These are phyloP conservation scores for Auriscalpium microsporum DNA, from an alignment of 768 basidiomycete genomes.

Conservation along the genomic window DNA sequence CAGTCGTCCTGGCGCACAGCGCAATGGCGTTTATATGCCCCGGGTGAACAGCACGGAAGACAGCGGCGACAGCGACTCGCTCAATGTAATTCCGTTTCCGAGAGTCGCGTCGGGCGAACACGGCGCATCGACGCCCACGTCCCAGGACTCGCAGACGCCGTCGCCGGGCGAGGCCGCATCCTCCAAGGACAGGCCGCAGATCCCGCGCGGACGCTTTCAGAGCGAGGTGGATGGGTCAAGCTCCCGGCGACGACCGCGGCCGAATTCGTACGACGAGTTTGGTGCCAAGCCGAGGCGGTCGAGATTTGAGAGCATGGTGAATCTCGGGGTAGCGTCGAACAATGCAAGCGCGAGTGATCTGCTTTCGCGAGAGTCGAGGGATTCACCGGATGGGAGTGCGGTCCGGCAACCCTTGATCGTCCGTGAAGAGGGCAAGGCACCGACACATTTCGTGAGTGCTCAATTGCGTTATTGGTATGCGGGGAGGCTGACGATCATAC, in stretches of 20 bases:
- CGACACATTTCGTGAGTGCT: conserved; percentile 71
- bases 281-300: conserved; percentile 45
- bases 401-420: conserved; percentile 66
- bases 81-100: conserved; percentile 52
- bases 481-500: neutral
- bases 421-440: conserved; percentile 70
- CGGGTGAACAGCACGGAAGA: conserved; percentile 7
- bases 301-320: conserved; percentile 68
- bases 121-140: conserved; percentile 29
- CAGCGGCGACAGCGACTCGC: conserved; percentile 23
- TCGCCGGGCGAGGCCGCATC: neutral
- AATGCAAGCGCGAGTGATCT: conserved; percentile 61
- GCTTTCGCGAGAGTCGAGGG: conserved; percentile 48
- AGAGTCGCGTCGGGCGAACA: conserved; percentile 48
- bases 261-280: conserved; percentile 62
- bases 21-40: conserved; percentile 6
- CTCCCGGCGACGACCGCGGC: conserved; percentile 44
- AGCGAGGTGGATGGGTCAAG: conserved; percentile 60
- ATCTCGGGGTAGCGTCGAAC: conserved; percentile 42
- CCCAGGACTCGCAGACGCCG: conserved; percentile 5
- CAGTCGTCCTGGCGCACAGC: neutral
- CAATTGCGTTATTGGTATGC: conserved; percentile 3
- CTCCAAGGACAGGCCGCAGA: conserved; percentile 25
- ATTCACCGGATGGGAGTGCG: conserved; percentile 56
- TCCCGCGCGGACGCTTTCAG: conserved; percentile 58